Conservation (phyloP, 2,329 filamentous ascomycete species). For the Colletotrichum lentis region DNA sequence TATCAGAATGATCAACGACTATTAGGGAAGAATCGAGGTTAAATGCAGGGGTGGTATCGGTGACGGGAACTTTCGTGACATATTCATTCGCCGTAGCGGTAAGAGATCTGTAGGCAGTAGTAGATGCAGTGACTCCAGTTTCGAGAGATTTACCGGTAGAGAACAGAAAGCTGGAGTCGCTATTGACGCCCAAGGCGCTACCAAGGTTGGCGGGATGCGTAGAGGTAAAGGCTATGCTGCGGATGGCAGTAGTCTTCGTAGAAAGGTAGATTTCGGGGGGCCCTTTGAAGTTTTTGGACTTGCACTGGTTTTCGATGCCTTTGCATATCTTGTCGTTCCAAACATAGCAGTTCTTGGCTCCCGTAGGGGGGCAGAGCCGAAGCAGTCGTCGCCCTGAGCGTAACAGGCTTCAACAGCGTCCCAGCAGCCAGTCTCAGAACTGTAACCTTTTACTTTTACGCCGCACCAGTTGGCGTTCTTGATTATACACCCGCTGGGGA, state of each 20-base stretch:
- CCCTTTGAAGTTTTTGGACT: slow-evolving; percentile 54
- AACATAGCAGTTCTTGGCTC: slow-evolving; percentile 64
- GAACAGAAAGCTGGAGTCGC: too few species aligned
- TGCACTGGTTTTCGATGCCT: slow-evolving; percentile 55
- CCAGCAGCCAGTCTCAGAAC: slow-evolving; percentile 67
- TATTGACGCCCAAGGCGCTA: too few species aligned
- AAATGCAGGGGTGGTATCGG: too few species aligned
- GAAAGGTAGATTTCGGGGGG: slow-evolving; percentile 56
- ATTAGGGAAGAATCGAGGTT: too few species aligned
- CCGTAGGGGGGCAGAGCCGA: slow-evolving; percentile 66
- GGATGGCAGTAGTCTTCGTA: slow-evolving; percentile 46
- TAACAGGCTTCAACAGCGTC: slow-evolving; percentile 64
- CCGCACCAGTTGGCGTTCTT: slow-evolving; percentile 80
- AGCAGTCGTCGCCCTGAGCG: slow-evolving; percentile 68
- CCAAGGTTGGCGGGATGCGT: too few species aligned
- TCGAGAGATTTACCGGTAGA: too few species aligned
- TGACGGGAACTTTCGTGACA: too few species aligned
- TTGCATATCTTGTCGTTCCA: slow-evolving; percentile 69
- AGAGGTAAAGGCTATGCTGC: too few species aligned
- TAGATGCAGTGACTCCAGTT: too few species aligned
- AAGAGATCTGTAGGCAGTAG: too few species aligned
- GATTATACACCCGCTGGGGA: slow-evolving; percentile 65
- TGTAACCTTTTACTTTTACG: slow-evolving; percentile 64
- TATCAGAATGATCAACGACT: too few species aligned
- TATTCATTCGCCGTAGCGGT: too few species aligned